Conservation (phyloP, 2,329 filamentous ascomycete genomes). For the Monosporascus sp. region DNA sequence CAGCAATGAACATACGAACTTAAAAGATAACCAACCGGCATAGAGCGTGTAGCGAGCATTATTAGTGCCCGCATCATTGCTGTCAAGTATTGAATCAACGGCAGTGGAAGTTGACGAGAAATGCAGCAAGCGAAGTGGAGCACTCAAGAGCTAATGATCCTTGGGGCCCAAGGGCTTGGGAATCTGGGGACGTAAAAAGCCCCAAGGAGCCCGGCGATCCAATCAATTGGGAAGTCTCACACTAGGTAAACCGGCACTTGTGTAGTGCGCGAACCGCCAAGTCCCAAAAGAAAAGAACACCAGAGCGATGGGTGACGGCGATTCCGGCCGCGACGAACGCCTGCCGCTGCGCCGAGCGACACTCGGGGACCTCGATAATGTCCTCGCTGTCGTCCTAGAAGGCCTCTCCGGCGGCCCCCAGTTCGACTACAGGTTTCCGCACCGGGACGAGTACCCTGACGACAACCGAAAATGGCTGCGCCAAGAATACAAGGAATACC, state of each 20-base stretch:
- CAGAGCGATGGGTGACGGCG: not conserved
- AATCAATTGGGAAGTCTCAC: not conserved
- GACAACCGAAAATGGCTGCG: slow-evolving; percentile 9
- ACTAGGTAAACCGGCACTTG: not conserved
- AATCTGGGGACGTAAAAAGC: not conserved
- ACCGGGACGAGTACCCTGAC: slow-evolving; percentile 5
- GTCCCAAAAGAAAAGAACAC: not conserved
- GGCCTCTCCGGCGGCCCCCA: slow-evolving; percentile 10
- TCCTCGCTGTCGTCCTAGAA: slow-evolving; percentile 6
- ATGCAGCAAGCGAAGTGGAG: not conserved
- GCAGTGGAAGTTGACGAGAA: not conserved
- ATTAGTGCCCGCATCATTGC: not conserved
- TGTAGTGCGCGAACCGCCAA: not conserved
- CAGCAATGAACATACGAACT: too few relatives aligned
- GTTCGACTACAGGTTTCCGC: slow-evolving; percentile 10
- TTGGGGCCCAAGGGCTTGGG: not conserved
- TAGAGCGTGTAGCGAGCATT: not conserved
- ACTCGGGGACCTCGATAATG: slow-evolving; percentile 8
- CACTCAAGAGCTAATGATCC: not conserved
- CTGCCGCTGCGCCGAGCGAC: slow-evolving; percentile 7
- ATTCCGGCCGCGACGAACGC: slow-evolving; percentile 1
- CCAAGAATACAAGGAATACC: slow-evolving; percentile 11
- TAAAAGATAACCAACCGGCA: too few relatives aligned
- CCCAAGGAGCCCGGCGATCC: not conserved
- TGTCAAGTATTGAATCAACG: not conserved